phyloP scores from a whole-genome alignment of 2,329 filamentous ascomycete genomes.

The Penicillium sp. region DNA sequence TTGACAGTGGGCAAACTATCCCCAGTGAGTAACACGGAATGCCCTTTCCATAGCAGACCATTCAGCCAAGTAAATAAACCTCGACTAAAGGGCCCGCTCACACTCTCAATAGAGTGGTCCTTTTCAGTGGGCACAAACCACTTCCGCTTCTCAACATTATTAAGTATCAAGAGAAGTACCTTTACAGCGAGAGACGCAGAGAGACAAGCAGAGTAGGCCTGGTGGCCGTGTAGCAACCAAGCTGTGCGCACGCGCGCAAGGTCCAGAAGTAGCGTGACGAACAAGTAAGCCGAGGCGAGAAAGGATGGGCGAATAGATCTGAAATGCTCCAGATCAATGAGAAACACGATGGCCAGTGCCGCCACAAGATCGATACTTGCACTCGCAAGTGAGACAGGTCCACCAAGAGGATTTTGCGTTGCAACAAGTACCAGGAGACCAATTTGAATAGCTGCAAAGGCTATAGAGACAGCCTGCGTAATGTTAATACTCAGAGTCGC shows the following conservation, averaged over 20 bases:
- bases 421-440: constrained; percentile 2
- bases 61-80: constrained; percentile 46
- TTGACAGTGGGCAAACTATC: constrained; percentile 7
- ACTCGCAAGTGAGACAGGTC: constrained; percentile 9
- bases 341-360: constrained; percentile 16
- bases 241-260: constrained; percentile 39
- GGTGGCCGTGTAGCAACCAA: constrained; percentile 13
- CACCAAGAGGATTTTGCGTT: background rate
- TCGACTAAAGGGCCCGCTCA: constrained; percentile 42
- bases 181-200: background rate
- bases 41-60: constrained; percentile 14
- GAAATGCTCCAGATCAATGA: constrained; percentile 22
- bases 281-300: constrained; percentile 37
- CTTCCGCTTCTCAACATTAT: constrained; percentile 35
- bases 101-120: constrained; percentile 42
- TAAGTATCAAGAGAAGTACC: constrained; percentile 29
- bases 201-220: background rate
- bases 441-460: constrained; percentile 4
- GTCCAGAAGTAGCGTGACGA: constrained; percentile 41
- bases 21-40: constrained; percentile 4
- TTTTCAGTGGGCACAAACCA: constrained; percentile 29
- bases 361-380: constrained; percentile 1
- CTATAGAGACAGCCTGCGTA: background rate
- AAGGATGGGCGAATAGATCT: constrained; percentile 29
- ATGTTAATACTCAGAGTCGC: background rate